A percentile compares a stretch with the other conserved stretches of the same genome.
Conservation (phyloP, 345 rosid species). For the Brassica cretica region DNA sequence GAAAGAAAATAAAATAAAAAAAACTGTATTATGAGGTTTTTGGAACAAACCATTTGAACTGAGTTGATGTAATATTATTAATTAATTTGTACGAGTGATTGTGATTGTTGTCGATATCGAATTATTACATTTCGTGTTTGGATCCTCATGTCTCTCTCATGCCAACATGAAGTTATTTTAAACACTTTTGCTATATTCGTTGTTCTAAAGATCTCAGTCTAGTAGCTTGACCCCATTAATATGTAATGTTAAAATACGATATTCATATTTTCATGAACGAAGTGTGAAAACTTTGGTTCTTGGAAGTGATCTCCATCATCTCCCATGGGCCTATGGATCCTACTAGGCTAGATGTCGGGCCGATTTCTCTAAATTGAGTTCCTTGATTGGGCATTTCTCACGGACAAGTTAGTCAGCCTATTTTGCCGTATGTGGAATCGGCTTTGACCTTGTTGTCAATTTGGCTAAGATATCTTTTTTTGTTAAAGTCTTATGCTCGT, state of each 20-base stretch:
- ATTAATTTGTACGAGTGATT: not conserved
- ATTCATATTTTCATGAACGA: not conserved
- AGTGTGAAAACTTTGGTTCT: not conserved
- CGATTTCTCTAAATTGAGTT: not conserved
- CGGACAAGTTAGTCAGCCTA: not conserved
- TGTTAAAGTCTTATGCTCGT: too few species aligned
- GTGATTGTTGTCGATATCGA: constrained; percentile 2
- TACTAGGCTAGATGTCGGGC: constrained; percentile 1
- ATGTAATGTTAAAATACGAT: not conserved
- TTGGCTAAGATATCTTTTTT: too few species aligned
- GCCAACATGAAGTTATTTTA: constrained; percentile 7
- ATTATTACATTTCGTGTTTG: not conserved
- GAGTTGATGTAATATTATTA: not conserved
- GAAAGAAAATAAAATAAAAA: not conserved
- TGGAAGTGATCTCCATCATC: not conserved
- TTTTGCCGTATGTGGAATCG: not conserved
- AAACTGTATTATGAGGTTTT: not conserved
- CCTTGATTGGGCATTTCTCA: not conserved
- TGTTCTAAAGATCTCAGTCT: not conserved
- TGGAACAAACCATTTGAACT: not conserved
- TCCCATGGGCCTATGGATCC: not conserved
- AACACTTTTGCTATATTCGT: constrained; percentile 18
- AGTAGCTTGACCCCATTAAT: constrained; percentile 7
- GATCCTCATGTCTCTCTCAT: constrained; percentile 21
- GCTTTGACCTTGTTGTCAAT: not conserved